These are phyloP conservation scores for Cutaneotrichosporon sp. DNA, from an alignment of 1,284 basidiomycete species.

Conservation along the genomic window DNA sequence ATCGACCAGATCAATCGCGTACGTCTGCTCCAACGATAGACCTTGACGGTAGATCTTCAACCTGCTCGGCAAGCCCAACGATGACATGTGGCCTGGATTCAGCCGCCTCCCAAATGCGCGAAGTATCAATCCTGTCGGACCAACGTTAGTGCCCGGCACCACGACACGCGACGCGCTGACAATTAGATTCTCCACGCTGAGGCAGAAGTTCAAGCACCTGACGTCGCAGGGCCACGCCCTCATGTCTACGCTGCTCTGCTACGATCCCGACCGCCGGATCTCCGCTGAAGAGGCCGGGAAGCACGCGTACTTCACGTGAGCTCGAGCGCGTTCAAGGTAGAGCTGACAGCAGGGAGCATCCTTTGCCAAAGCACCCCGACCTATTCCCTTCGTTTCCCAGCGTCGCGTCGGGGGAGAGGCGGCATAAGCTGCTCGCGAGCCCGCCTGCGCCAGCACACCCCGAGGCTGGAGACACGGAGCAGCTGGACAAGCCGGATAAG, in stretches of 20 bases:
- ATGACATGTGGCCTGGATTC: slow-evolving; percentile 81
- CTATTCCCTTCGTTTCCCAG: slow-evolving; percentile 95
- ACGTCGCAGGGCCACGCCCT: slow-evolving; percentile 80
- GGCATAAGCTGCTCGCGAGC: slow-evolving; percentile 38
- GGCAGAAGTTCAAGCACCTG: slow-evolving; percentile 65
- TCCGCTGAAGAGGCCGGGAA: slow-evolving; percentile 79
- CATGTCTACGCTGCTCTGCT: slow-evolving; percentile 73
- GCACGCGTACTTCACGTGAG: slow-evolving; percentile 88
- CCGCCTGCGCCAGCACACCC: slow-evolving; percentile 40
- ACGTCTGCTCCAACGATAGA: slow-evolving; percentile 4
- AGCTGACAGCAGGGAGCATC: slow-evolving; percentile 65
- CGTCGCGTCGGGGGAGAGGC: slow-evolving; percentile 85
- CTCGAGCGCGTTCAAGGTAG: slow-evolving; percentile 16
- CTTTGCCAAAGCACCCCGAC: slow-evolving; percentile 94
- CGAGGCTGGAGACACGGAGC: slow-evolving; percentile 13
- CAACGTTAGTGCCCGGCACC: too few species aligned
- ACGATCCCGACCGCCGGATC: slow-evolving; percentile 80
- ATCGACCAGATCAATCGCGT: slow-evolving; percentile 85
- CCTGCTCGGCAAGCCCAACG: slow-evolving; percentile 82
- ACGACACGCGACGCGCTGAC: too few species aligned
- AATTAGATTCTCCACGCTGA: slow-evolving; percentile 51
- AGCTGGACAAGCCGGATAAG: slow-evolving; percentile 18
- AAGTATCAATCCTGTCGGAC: slow-evolving; percentile 68
- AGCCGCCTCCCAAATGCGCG: slow-evolving; percentile 70
- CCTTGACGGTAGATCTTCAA: slow-evolving; percentile 61